Base-by-base conservation (phyloP, 768 basidiomycete genomes). In the Naematelia encephala region DNA sequence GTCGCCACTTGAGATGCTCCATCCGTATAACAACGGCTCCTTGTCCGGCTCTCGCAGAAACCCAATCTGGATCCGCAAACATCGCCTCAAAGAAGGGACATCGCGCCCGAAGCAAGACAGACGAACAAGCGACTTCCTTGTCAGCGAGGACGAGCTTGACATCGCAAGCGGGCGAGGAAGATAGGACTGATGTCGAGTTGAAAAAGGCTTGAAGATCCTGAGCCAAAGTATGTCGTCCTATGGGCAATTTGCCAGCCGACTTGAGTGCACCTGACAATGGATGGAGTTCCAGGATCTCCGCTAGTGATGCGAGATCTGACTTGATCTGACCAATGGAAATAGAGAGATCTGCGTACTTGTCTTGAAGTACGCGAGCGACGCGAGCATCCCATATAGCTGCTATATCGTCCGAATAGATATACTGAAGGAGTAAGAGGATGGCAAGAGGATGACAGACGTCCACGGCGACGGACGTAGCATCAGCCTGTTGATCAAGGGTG, bases 321-420 rank as follows among this genome's bases (percentile, higher is more conserved):
- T 86, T 87, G 48, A 91, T 79, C 14, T 81, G 80, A 13, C 83
- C 75, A 43, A 70, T 56, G 10, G 68, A 68, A n/a, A 79, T 59
- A 39, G 63, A 58, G 8, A 67, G 51, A 11, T 55, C 59, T 0
- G 56, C 46, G 30, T 83, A 78, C 21, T 80, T 77, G 3, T 67
- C 70, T 25, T 80, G 79, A 1, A 87, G 75, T 1, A 78, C 73
- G 0, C 78, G 63, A 3, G 78, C 81, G 11, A 89, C 80, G 16
- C 91, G 84, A 12, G 81, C 80, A 72, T 98, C 92, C 90, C 91
- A 93, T 13, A 92, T 75, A 0, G 90, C 85, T 11, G 90, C 79
- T 1, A 93, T 76, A 42, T 86, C 83, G 73, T 99, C 94, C 1
- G 88, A 83, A 76, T 97, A 97, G n/a, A 97, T 76, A 69, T 91